Conservation (phyloP, 495 filamentous ascomycete genomes). For the Pyrenula aspistea region DNA sequence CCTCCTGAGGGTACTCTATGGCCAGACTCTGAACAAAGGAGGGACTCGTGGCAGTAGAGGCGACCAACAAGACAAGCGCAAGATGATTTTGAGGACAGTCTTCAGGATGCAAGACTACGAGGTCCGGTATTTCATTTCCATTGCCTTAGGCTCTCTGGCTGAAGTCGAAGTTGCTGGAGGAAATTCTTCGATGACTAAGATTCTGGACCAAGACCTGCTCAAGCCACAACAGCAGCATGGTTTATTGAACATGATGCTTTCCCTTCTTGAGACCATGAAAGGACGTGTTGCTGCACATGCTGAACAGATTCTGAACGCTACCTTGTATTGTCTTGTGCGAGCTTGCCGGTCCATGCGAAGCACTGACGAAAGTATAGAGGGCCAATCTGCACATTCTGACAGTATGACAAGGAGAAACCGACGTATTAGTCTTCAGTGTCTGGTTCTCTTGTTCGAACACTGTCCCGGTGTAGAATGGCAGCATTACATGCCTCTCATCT, state of each 20-base stretch:
- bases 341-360: conserved; percentile 46
- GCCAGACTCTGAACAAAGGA: conserved; percentile 71
- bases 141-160: conserved; percentile 61
- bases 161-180: conserved; percentile 43
- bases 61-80: conserved; percentile 53
- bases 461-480: conserved; percentile 56
- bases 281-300: conserved; percentile 50
- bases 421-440: conserved; percentile 62
- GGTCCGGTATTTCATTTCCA: conserved; percentile 66
- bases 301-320: conserved; percentile 51
- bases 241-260: conserved; percentile 77
- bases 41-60: conserved; percentile 38
- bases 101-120: conserved; percentile 51
- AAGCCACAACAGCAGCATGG: conserved; percentile 71
- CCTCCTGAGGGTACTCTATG: conserved; percentile 78
- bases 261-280: conserved; percentile 75
- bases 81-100: conserved; percentile 48
- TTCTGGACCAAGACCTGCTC: conserved; percentile 40
- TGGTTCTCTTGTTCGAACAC: conserved; percentile 63
- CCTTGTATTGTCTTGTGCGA: conserved; percentile 65
- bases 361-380: conserved; percentile 26
- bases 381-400: conserved; percentile 37
- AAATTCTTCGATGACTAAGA: conserved; percentile 29
- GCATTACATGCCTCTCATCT: conserved; percentile 54
- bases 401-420: conserved; percentile 54